phyloP scores from a whole-genome alignment of 164 flowering plant genomes.

The Aristolochia californica region DNA sequence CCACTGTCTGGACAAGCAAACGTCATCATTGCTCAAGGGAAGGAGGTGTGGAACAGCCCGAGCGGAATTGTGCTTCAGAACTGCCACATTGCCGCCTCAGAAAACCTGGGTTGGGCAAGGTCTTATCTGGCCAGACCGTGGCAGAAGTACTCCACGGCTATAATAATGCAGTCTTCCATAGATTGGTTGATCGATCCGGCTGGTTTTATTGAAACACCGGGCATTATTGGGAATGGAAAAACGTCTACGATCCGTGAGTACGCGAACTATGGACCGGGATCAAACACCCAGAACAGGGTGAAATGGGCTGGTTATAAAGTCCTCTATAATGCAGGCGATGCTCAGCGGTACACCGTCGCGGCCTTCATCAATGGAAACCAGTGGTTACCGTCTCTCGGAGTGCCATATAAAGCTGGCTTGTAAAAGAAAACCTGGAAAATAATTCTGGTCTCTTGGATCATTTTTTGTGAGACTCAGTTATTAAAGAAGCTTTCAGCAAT shows the following conservation, averaged over 20 bases:
- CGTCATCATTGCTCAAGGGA: conserved; percentile 33
- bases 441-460: too few relatives aligned
- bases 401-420: background rate
- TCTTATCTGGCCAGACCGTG: conserved; percentile 40
- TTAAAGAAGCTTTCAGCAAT: too few relatives aligned
- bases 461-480: too few relatives aligned
- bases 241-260: conserved; percentile 17
- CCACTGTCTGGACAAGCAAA: conserved; percentile 24
- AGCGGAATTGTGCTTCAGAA: conserved; percentile 32
- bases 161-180: conserved; percentile 25
- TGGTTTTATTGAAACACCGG: conserved; percentile 25
- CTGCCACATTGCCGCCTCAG: conserved; percentile 21
- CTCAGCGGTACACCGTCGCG: background rate
- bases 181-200: conserved; percentile 26
- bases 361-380: background rate
- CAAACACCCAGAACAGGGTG: conserved; percentile 4
- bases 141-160: conserved; percentile 34
- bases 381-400: background rate
- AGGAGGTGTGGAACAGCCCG: conserved; percentile 13
- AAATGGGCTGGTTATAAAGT: conserved; percentile 10
- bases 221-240: conserved; percentile 7
- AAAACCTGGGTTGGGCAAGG: conserved; percentile 9
- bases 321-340: background rate
- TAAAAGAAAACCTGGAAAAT: too few relatives aligned
- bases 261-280: conserved; percentile 19